phyloP scores from a whole-genome alignment of 225 moss, liverwort and hornwort genomes.

The Ulota crispa region DNA sequence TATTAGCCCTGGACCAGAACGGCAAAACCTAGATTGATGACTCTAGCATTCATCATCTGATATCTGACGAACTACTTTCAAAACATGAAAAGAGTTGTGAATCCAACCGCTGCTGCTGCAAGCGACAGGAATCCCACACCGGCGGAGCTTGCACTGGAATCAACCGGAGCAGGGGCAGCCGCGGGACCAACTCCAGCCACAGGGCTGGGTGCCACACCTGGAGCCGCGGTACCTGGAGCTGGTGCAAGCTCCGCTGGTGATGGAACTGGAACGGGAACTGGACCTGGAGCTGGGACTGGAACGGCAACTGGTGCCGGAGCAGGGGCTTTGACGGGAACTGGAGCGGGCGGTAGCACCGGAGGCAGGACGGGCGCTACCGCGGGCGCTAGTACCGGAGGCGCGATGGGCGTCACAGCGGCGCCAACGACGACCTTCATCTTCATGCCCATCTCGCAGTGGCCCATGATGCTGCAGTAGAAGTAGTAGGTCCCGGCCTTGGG shows the following conservation, averaged over 20 bases:
- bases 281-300: neutral
- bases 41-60: neutral
- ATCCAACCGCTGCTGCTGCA: neutral
- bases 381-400: neutral
- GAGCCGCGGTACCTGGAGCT: neutral
- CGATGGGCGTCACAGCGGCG: conserved; percentile 3
- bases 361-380: neutral
- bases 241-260: conserved; percentile 4
- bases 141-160: conserved; percentile 7
- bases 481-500: conserved; percentile 40
- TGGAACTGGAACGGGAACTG: neutral
- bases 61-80: neutral
- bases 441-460: conserved; percentile 55
- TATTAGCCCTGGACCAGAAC: neutral
- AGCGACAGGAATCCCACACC: neutral
- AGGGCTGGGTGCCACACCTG: conserved; percentile 4
- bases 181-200: neutral
- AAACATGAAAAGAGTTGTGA: neutral
- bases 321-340: too few relatives aligned
- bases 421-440: conserved; percentile 36
- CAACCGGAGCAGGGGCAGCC: neutral
- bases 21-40: neutral
- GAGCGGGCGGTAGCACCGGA: neutral
- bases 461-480: conserved; percentile 35
- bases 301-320: neutral